A percentile compares a stretch with the other conserved stretches of the same genome.
phyloP scores from a whole-genome alignment of 2,329 filamentous ascomycete species.

The Penicillium sp. region DNA sequence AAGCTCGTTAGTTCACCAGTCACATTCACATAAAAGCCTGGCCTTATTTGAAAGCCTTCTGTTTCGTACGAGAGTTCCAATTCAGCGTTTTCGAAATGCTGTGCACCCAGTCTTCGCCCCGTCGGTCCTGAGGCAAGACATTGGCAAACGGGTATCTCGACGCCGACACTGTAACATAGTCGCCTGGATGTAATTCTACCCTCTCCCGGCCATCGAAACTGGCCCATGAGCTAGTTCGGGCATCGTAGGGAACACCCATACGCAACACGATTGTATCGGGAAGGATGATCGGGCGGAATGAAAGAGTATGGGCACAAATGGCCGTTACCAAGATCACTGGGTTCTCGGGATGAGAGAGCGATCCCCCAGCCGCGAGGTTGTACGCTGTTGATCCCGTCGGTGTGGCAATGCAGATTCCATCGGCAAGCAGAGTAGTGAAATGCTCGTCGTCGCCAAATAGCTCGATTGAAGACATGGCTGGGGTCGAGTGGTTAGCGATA shows the following conservation, averaged over 20 bases:
- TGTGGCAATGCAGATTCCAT: slow-evolving; percentile 90
- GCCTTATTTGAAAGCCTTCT: slow-evolving; percentile 39
- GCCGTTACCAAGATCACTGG: slow-evolving; percentile 92
- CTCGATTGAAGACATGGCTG: slow-evolving; percentile 87
- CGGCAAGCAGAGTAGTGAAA: slow-evolving; percentile 89
- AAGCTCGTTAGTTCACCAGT: neutral
- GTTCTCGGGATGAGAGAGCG: slow-evolving; percentile 92
- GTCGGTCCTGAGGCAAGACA: slow-evolving; percentile 45
- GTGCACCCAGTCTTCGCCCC: slow-evolving; percentile 52
- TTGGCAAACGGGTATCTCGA: slow-evolving; percentile 54
- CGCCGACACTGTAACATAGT: slow-evolving; percentile 55
- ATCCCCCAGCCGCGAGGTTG: slow-evolving; percentile 93
- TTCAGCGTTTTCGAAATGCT: slow-evolving; percentile 53
- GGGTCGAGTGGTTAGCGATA: slow-evolving; percentile 12
- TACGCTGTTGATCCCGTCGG: slow-evolving; percentile 95
- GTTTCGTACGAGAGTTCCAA: slow-evolving; percentile 52
- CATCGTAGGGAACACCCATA: slow-evolving; percentile 91
- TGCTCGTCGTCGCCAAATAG: slow-evolving; percentile 94
- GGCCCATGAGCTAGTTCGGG: slow-evolving; percentile 88
- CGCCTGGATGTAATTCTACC: slow-evolving; percentile 50
- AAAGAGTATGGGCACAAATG: slow-evolving; percentile 92
- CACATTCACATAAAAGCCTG: neutral
- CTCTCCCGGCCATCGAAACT: slow-evolving; percentile 94
- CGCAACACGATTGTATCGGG: slow-evolving; percentile 94
- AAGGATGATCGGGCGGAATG: slow-evolving; percentile 93